phyloP scores from a whole-genome alignment of 306 rosid species.

The Vigna nakashimae region DNA sequence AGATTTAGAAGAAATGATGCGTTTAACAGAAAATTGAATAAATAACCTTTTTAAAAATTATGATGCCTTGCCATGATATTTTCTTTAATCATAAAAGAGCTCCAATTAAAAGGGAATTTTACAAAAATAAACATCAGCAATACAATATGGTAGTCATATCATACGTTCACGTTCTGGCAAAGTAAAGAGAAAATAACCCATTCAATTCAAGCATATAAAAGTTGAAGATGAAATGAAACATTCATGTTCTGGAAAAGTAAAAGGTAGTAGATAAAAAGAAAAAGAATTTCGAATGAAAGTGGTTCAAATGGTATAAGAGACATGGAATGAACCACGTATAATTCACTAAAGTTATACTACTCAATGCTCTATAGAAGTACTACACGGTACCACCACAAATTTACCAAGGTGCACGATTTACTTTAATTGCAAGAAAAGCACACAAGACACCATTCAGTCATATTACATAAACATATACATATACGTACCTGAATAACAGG shows the following conservation, averaged over 20 bases:
- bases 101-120: background rate
- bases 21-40: background rate
- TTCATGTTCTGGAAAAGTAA: background rate
- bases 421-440: constrained; percentile 11
- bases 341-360: background rate
- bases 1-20: background rate
- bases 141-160: constrained; percentile 2
- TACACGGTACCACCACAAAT: background rate
- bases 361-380: background rate
- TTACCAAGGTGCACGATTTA: background rate
- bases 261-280: background rate
- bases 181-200: background rate
- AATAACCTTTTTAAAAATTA: background rate
- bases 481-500: constrained; percentile 72
- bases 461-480: background rate
- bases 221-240: constrained; percentile 19
- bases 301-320: background rate
- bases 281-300: constrained; percentile 5
- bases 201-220: background rate
- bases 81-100: constrained; percentile 5
- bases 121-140: constrained; percentile 7
- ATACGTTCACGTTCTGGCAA: background rate
- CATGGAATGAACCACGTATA: background rate
- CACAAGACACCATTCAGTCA: background rate
- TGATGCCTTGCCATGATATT: background rate